Base-by-base conservation (phyloP, 805 yeast genomes). In the Yarrowia deformans region DNA sequence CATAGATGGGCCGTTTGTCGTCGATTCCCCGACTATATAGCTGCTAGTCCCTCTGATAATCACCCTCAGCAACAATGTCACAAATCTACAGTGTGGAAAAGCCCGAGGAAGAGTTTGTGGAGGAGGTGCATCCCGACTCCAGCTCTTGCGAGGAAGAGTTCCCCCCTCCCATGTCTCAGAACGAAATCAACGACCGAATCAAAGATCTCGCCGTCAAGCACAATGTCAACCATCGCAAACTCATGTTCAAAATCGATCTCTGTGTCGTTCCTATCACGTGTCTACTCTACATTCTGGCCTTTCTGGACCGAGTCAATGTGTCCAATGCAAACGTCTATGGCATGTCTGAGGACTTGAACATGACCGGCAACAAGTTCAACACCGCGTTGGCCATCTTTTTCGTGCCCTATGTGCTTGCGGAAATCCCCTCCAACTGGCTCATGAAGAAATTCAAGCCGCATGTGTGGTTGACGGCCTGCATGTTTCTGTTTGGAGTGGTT, bases 251-350 rank as follows among this genome's bases (percentile, higher is more conserved):
- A 73, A 81, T 88, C 42, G 94, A 90, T 74, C 68, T 86, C 0
- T 85, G 90, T 70, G 87, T 90, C 45, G 88, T 90, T 37, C 92
- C 93, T 6, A 87, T 91, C 14, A 88, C 91, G 72, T 86, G 92
- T 74, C 74, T 90, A 32, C 81, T 91, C 50, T 91, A 91, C 74
- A 85, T 91, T 76, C 82, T 90, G 71, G 88, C 94, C 0, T 90
- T 90, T 75, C 79, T 91, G 74, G 96, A 91, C 77, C 82, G 96
- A 77, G 93, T 90, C 69, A 91, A 91, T 76, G 89, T 91, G 70
- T 87, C 93, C 37, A 90, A 91, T 77, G 96, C 96, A 9, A 86
- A 87, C 70, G 84, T 88, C 69, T 90, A 90, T 74, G 92, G 92
- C 13, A 81, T 91, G 81, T 82, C 82, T 18, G 78, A 74, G 1